Percentiles rank a stretch among this genome's conserved stretches.
Conservation (phyloP, 1,284 basidiomycete species). For the Leccinum colubrinum region DNA sequence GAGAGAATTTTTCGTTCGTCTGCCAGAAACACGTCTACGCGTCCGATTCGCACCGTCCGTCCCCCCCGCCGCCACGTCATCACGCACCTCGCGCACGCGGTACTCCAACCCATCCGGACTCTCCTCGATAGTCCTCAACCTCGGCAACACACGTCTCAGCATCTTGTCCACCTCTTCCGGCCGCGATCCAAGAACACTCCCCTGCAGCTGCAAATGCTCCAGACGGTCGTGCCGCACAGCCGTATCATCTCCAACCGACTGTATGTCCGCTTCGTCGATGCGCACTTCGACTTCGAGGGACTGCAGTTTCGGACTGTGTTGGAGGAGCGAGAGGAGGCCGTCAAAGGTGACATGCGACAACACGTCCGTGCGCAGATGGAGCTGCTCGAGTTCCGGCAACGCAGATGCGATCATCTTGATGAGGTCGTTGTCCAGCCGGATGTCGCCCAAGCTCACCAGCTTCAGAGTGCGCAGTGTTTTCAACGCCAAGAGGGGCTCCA, state of each 20-base stretch:
- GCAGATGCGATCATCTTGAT: conserved; percentile 16
- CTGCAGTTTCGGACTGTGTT: conserved; percentile 17
- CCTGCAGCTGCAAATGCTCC: conserved; percentile 18
- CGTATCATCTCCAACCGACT: conserved; percentile 17
- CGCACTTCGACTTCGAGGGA: conserved; percentile 6
- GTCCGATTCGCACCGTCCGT: neutral
- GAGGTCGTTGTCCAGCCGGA: conserved; percentile 16
- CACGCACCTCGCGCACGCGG: conserved; percentile 13
- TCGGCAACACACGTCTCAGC: conserved; percentile 21
- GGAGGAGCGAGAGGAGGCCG: conserved; percentile 19
- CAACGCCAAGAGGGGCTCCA: conserved; percentile 17
- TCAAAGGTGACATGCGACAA: conserved; percentile 18
- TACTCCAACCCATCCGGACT: conserved; percentile 13
- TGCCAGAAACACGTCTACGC: conserved; percentile 1
- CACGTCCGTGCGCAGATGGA: conserved; percentile 7
- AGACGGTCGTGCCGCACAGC: conserved; percentile 13
- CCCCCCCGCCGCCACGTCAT: neutral
- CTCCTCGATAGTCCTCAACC: conserved; percentile 22
- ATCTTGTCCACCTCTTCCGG: conserved; percentile 20
- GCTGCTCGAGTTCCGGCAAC: conserved; percentile 21
- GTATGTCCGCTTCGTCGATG: conserved; percentile 15
- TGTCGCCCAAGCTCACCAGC: conserved; percentile 17
- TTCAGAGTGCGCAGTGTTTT: conserved; percentile 15
- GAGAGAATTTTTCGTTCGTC: conserved; percentile 18
- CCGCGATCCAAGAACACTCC: conserved; percentile 14